phyloP scores from a whole-genome alignment of 352 stramenopile species.

The Globisporangium nagaii region DNA sequence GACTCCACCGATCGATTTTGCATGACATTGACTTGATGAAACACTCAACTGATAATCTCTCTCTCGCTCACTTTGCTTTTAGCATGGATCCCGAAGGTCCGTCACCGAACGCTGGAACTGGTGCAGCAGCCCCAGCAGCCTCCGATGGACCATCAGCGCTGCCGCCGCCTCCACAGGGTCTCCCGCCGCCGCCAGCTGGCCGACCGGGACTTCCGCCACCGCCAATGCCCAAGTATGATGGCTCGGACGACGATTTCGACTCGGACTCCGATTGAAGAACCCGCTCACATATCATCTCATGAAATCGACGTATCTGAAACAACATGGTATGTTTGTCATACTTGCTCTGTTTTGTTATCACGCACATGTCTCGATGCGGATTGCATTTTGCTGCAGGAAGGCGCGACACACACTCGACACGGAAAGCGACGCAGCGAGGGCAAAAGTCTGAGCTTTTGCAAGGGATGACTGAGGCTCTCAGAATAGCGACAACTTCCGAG shows the following conservation, averaged over 20 bases:
- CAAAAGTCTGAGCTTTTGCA: no score
- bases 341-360: not conserved
- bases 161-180: conserved; percentile 27
- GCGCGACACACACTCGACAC: no score
- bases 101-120: conserved; percentile 47
- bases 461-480: no score
- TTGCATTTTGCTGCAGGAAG: no score
- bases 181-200: conserved; percentile 21
- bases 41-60: no score
- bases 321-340: not conserved
- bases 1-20: no score
- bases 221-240: conserved; percentile 24
- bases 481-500: no score
- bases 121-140: conserved; percentile 5
- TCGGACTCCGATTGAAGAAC: conserved; percentile 24
- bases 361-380: no score
- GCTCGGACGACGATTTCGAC: conserved; percentile 46
- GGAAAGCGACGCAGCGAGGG: no score
- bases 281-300: not conserved
- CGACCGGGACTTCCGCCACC: conserved; percentile 46
- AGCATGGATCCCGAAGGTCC: conserved; percentile 79
- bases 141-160: conserved; percentile 2
- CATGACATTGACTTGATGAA: no score
- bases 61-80: no score
- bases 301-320: not conserved